Base-by-base conservation (phyloP, 1,139 yeast genomes). In the Dujonia santamariae region DNA sequence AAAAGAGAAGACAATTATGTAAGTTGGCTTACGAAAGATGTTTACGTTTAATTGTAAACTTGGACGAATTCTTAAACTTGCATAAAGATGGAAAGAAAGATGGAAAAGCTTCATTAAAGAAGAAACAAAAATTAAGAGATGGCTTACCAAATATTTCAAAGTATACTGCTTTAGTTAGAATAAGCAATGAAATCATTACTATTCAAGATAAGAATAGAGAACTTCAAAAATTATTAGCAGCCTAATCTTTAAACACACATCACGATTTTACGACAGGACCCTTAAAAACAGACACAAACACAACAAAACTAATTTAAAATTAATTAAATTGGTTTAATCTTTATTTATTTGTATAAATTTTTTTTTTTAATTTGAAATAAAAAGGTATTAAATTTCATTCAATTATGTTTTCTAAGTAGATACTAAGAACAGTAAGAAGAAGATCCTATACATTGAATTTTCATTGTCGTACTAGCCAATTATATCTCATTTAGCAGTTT, bases 1-100 rank as follows among this genome's bases (percentile, higher is more conserved):
- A 85, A 56, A 75, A 77, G 48, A 71, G 96, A 37, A 68, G 96
- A 30, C 80, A 78, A 42, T 58, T 74, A 46, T 85, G 90, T 52
- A 85, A 84, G 54, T 60, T 64, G 23, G 79, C 85, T 1, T 78
- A 78, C 50, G 80, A 78, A 36, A 50, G 75, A 38, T 68, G 75
- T 45, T 54, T 69, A 32, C 53, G 66, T 27, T 53, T 67, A 31
- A 61, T 69, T 25, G 64, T 69, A 18, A 59, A 69, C 39, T 59
- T 67, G 29, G 70, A 66, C 17, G 69, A 67, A 19, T 69, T 65
- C 47, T 54, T 57, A 52, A 38, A 61, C 59, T 34, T 34, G 19
- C 33, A 45, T 40, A 43, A 51, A 40, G 43, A 44, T 35, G 37
- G 39, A 13, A 49, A 46, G 37, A 23, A 11, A 12, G n/a, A n/a